phyloP scores from a whole-genome alignment of 176 grass and related monocot genomes.

The Aegilops umbellulata region DNA sequence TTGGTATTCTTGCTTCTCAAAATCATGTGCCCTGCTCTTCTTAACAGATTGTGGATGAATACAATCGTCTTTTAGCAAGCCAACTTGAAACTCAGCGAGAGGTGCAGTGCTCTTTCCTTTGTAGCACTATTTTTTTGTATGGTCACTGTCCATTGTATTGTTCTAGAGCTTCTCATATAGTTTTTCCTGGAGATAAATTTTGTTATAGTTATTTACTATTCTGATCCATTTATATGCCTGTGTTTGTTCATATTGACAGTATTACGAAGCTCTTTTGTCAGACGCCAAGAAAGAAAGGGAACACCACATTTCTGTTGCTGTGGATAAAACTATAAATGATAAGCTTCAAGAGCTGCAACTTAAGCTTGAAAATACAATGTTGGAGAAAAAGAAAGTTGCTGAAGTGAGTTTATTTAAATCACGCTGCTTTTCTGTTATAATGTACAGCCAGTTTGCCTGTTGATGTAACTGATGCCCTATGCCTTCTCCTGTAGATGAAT shows the following conservation, averaged over 20 bases:
- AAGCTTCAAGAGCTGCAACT: conserved; percentile 64
- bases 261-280: conserved; percentile 70
- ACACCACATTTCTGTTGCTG: conserved; percentile 49
- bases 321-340: conserved; percentile 62
- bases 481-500: conserved; percentile 55
- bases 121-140: background rate
- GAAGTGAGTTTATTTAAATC: conserved; percentile 49
- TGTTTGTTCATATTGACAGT: conserved; percentile 43
- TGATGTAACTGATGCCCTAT: background rate
- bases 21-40: background rate
- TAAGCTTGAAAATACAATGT: conserved; percentile 60
- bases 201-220: background rate
- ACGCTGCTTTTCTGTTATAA: background rate
- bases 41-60: conserved; percentile 90
- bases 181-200: background rate
- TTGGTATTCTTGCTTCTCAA: conserved; percentile 21
- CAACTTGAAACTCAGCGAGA: conserved; percentile 88
- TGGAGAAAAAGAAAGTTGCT: conserved; percentile 67
- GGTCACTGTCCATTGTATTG: background rate
- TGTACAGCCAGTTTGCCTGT: background rate
- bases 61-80: conserved; percentile 74
- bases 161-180: background rate
- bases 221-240: conserved; percentile 10
- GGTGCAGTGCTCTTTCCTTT: conserved; percentile 38
- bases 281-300: conserved; percentile 69